These are phyloP conservation scores for Cylindrodendrum hubeiense DNA, from an alignment of 2,329 filamentous ascomycete species.

Conservation along the genomic window DNA sequence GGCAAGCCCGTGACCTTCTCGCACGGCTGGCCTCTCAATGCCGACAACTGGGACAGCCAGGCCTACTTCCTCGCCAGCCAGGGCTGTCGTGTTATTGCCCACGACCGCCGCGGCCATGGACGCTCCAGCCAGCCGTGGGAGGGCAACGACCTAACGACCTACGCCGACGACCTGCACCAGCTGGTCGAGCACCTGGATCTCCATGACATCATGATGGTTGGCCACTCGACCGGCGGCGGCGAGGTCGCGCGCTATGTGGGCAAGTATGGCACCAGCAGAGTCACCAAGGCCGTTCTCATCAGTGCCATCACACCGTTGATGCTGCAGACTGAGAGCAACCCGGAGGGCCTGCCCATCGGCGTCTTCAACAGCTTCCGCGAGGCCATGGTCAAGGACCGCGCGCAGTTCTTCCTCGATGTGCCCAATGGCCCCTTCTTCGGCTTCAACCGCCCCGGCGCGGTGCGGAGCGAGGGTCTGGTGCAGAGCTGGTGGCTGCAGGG, in stretches of 20 bases:
- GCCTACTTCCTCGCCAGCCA: slow-evolving; percentile 43
- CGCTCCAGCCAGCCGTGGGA: slow-evolving; percentile 45
- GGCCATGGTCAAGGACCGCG: slow-evolving; percentile 46
- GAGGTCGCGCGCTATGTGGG: slow-evolving; percentile 49
- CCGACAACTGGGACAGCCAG: slow-evolving; percentile 48
- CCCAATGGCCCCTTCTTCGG: slow-evolving; percentile 76
- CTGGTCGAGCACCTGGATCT: slow-evolving; percentile 46
- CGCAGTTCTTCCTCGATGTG: slow-evolving; percentile 74
- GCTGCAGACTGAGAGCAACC: slow-evolving; percentile 49
- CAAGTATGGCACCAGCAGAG: slow-evolving; percentile 52
- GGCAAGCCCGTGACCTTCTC: slow-evolving; percentile 49
- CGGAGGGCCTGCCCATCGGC: slow-evolving; percentile 49
- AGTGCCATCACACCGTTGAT: slow-evolving; percentile 51
- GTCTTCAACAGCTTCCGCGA: slow-evolving; percentile 54
- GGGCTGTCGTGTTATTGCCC: slow-evolving; percentile 49
- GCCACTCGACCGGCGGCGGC: slow-evolving; percentile 57
- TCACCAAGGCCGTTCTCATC: slow-evolving; percentile 55
- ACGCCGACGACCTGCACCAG: slow-evolving; percentile 47
- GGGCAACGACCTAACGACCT: slow-evolving; percentile 44
- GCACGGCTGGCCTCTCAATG: slow-evolving; percentile 54
- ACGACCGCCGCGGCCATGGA: slow-evolving; percentile 51
- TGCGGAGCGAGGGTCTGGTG: slow-evolving; percentile 49
- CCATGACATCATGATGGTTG: slow-evolving; percentile 57
- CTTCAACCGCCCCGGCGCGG: slow-evolving; percentile 51
- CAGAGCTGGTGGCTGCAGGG: slow-evolving; percentile 55